Evolutionary conservation across 2,329 filamentous ascomycete genomes (phyloP).

Genomic region (Clathrospora elynae): DNA sequence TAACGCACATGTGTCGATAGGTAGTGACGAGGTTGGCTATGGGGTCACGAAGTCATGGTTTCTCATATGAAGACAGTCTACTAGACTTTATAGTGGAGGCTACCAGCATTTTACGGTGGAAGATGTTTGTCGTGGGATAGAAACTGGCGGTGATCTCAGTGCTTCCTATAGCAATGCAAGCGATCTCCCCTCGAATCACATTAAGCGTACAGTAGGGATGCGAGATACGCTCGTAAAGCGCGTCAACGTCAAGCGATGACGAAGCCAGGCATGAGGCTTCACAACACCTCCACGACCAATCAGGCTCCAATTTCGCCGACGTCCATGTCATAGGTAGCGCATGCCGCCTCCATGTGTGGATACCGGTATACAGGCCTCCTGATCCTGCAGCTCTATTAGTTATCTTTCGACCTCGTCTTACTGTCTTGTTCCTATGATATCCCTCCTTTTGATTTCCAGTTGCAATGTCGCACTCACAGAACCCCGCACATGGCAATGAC

Average conservation of each 20-base stretch:
- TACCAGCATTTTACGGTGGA: too few relatives aligned
- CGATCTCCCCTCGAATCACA: too few relatives aligned
- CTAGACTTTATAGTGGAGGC: too few relatives aligned
- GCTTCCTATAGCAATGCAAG: too few relatives aligned
- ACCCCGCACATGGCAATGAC: conserved; percentile 20
- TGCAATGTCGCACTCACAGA: conserved; percentile 30
- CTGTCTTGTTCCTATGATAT: background rate
- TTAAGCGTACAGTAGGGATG: background rate
- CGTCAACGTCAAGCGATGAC: conserved; percentile 14
- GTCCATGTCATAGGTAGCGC: conserved; percentile 22
- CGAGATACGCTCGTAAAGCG: background rate
- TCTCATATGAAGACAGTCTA: too few relatives aligned
- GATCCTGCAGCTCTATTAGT: conserved; percentile 1
- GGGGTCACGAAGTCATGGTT: background rate
- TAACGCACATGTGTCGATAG: background rate
- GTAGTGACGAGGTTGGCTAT: background rate
- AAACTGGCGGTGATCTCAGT: too few relatives aligned
- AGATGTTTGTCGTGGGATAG: too few relatives aligned
- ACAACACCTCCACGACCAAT: conserved; percentile 12
- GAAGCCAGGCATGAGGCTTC: conserved; percentile 14
- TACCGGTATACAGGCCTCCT: conserved; percentile 10
- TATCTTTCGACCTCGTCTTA: background rate
- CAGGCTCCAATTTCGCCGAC: conserved; percentile 9
- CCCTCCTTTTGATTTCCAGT: conserved; percentile 3
- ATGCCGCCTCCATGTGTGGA: conserved; percentile 1